Percentiles rank a stretch among this genome's conserved stretches.
These are phyloP conservation scores for Amaranthus palmeri DNA, from an alignment of 148 eudicot species.

Conservation along the genomic window DNA sequence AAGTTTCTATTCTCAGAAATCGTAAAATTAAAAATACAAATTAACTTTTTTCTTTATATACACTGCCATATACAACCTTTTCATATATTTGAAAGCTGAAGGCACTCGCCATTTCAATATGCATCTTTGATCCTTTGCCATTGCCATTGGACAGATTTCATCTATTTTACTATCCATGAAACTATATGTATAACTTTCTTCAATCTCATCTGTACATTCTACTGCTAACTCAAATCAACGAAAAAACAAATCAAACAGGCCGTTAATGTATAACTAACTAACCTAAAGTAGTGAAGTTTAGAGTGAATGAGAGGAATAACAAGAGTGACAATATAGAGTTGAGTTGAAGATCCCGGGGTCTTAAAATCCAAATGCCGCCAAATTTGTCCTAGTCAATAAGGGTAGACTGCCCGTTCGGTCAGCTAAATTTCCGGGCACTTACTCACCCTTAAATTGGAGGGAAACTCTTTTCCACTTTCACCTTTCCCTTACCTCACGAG, in stretches of 20 bases:
- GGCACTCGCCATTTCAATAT: too few relatives aligned
- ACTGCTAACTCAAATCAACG: neutral
- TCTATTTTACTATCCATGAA: too few relatives aligned
- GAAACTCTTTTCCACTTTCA: neutral
- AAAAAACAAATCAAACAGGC: too few relatives aligned
- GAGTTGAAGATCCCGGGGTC: conserved; percentile 24
- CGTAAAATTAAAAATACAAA: too few relatives aligned
- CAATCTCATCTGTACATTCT: neutral
- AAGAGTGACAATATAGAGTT: neutral
- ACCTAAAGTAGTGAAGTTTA: neutral
- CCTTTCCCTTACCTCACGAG: conserved; percentile 9
- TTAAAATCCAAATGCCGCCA: conserved; percentile 21
- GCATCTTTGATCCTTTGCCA: too few relatives aligned
- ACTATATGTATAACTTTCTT: too few relatives aligned
- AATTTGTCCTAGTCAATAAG: conserved; percentile 16
- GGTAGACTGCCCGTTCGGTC: conserved; percentile 19
- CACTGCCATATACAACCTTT: too few relatives aligned
- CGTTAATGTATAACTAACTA: neutral
- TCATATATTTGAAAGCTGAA: too few relatives aligned
- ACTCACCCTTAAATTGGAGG: conserved; percentile 11
- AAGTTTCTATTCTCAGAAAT: too few relatives aligned
- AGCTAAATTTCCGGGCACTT: conserved; percentile 11
- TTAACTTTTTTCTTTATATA: too few relatives aligned
- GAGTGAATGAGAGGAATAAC: neutral
- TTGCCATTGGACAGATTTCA: too few relatives aligned